Evolutionary conservation across 352 stramenopile species (phyloP).

Genomic region (Phytopythium kandeliae): DNA sequence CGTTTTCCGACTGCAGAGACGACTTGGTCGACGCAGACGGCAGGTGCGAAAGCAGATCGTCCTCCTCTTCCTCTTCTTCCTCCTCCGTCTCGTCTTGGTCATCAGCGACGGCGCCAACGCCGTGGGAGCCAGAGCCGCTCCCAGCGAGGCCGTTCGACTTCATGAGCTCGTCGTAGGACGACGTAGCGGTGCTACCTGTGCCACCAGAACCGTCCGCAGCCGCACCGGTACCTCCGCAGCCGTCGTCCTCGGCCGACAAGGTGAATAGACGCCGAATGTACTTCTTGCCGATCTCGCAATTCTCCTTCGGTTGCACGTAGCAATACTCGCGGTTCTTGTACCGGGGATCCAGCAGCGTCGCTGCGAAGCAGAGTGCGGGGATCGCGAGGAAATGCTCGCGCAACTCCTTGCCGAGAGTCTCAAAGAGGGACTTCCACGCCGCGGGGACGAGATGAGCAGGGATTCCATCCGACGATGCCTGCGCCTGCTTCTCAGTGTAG

Average conservation of each 20-base stretch:
- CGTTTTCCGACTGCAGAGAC: constrained; percentile 29
- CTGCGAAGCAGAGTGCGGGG: constrained; percentile 54
- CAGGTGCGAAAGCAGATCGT: constrained; percentile 65
- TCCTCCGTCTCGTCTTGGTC: constrained; percentile 3
- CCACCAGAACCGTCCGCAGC: background rate
- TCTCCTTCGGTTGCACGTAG: constrained; percentile 51
- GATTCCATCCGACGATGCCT: constrained; percentile 15
- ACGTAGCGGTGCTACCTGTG: constrained; percentile 4
- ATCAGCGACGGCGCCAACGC: background rate
- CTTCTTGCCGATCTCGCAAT: constrained; percentile 45
- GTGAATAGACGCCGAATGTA: constrained; percentile 57
- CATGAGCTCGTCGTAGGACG: constrained; percentile 19
- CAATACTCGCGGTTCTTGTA: constrained; percentile 83
- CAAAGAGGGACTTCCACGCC: constrained; percentile 63
- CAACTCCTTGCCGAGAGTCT: constrained; percentile 40
- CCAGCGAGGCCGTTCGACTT: constrained; percentile 8
- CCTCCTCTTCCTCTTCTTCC: constrained; percentile 49
- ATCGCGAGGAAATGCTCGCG: constrained; percentile 47
- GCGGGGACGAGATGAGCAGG: constrained; percentile 30
- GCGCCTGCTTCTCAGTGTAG: constrained; percentile 61
- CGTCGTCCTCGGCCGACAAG: constrained; percentile 20
- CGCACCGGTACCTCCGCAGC: constrained; percentile 1
- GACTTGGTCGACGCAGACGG: constrained; percentile 55
- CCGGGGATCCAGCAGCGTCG: constrained; percentile 68
- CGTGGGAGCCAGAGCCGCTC: background rate